These are phyloP conservation scores for Fomes fomentarius DNA, from an alignment of 1,284 basidiomycete species.

Conservation along the genomic window DNA sequence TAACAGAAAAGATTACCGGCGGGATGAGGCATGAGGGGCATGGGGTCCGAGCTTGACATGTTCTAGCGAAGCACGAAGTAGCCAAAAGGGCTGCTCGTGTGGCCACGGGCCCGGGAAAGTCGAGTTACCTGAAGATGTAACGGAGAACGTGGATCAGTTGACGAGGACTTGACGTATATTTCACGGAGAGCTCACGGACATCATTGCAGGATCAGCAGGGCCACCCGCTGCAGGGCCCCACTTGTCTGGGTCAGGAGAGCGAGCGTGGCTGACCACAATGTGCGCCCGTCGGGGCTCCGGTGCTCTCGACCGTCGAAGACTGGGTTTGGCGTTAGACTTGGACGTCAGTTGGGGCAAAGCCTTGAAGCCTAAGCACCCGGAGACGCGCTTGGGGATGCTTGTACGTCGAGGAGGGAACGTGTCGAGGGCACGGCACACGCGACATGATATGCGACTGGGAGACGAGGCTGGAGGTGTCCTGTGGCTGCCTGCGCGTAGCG, in stretches of 20 bases:
- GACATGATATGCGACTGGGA: no score
- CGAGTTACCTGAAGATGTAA: not conserved
- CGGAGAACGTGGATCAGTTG: constrained; percentile 9
- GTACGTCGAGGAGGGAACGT: no score
- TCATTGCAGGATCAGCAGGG: not conserved
- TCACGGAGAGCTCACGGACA: constrained; percentile 8
- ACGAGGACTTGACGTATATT: constrained; percentile 1
- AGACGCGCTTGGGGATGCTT: no score
- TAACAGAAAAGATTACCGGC: not conserved
- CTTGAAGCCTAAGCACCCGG: no score
- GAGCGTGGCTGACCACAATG: not conserved
- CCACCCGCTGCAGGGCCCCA: not conserved
- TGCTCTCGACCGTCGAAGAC: not conserved
- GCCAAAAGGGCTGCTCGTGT: not conserved
- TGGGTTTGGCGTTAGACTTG: not conserved
- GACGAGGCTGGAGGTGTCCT: no score
- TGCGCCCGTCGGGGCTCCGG: not conserved
- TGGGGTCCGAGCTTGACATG: not conserved
- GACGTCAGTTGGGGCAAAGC: no score
- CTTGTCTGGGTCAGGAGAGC: not conserved
- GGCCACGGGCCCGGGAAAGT: not conserved
- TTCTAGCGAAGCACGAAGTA: not conserved
- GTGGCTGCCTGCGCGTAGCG: no score
- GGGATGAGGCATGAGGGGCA: not conserved
- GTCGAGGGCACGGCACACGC: no score